Evolutionary conservation across 768 basidiomycete species (phyloP).

Genomic region (Pilatotrama ljubarskyi): DNA sequence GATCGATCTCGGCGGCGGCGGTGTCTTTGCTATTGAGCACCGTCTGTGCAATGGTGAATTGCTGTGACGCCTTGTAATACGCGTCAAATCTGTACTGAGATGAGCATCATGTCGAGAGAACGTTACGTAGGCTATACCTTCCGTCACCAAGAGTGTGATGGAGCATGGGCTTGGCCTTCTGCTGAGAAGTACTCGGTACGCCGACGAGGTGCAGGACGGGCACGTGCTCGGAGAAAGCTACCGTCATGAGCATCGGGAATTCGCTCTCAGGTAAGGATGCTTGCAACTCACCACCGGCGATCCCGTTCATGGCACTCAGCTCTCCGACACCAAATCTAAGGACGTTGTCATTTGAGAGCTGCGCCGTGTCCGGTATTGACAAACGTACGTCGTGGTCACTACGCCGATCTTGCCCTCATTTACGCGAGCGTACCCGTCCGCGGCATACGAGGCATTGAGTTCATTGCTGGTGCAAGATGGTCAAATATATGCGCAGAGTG

Average conservation of each 20-base stretch:
- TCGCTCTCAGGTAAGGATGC: not conserved
- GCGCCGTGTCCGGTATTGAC: too few relatives aligned
- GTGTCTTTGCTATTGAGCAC: slow-evolving; percentile 49
- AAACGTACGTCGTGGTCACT: slow-evolving; percentile 70
- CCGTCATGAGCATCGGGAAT: not conserved
- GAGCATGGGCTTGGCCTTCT: slow-evolving; percentile 69
- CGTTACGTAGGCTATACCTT: slow-evolving; percentile 38
- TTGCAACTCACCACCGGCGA: slow-evolving; percentile 61
- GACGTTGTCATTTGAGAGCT: not conserved
- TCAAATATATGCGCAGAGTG: not conserved
- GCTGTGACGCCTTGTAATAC: slow-evolving; percentile 71
- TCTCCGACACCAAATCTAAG: slow-evolving; percentile 91
- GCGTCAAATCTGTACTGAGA: slow-evolving; percentile 55
- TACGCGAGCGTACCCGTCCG: slow-evolving; percentile 90
- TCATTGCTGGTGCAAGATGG: slow-evolving; percentile 56
- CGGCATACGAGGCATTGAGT: slow-evolving; percentile 86
- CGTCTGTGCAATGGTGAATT: slow-evolving; percentile 73
- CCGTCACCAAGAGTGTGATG: slow-evolving; percentile 91
- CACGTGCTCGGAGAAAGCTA: slow-evolving; percentile 85
- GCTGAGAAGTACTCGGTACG: slow-evolving; percentile 71
- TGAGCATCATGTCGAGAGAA: not conserved
- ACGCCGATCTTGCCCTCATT: slow-evolving; percentile 74
- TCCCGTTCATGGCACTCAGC: slow-evolving; percentile 81
- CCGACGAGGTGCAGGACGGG: slow-evolving; percentile 90
- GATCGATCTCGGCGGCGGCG: slow-evolving; percentile 76